phyloP scores from a whole-genome alignment of 208 protist genomes.

The Crithidia bombi region DNA sequence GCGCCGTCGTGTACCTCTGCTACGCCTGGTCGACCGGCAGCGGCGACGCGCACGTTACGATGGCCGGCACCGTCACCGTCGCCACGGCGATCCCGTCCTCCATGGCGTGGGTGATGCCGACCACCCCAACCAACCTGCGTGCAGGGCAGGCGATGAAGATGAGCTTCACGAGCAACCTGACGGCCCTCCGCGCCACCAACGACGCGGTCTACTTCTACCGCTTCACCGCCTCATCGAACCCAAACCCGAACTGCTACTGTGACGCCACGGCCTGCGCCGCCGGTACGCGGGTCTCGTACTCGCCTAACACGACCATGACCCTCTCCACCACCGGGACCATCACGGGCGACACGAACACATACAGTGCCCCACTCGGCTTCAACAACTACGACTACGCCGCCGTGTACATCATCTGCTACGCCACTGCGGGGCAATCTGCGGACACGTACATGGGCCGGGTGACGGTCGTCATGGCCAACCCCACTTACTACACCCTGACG shows the following conservation, averaged over 20 bases:
- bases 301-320: constrained; percentile 24
- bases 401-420: constrained; percentile 87
- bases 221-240: constrained; percentile 43
- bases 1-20: constrained; percentile 66
- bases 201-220: constrained; percentile 86
- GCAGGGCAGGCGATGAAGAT: constrained; percentile 51
- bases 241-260: constrained; percentile 79
- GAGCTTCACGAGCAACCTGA: constrained; percentile 54
- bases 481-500: constrained; percentile 85
- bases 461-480: constrained; percentile 69
- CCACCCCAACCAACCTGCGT: constrained; percentile 38
- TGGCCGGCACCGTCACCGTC: constrained; percentile 57
- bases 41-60: constrained; percentile 47
- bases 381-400: constrained; percentile 73
- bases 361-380: constrained; percentile 65
- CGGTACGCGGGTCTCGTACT: constrained; percentile 45
- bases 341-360: constrained; percentile 36
- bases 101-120: constrained; percentile 29
- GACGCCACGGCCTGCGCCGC: constrained; percentile 53
- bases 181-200: constrained; percentile 28
- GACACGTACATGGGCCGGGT: constrained; percentile 79
- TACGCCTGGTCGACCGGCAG: constrained; percentile 62
- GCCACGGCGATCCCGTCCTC: constrained; percentile 47
- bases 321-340: constrained; percentile 20
- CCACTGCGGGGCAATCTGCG: constrained; percentile 24